A percentile compares a stretch with the other conserved stretches of the same genome.
phyloP scores from a whole-genome alignment of 129 eudicot species.

The Deinandra increscens region DNA sequence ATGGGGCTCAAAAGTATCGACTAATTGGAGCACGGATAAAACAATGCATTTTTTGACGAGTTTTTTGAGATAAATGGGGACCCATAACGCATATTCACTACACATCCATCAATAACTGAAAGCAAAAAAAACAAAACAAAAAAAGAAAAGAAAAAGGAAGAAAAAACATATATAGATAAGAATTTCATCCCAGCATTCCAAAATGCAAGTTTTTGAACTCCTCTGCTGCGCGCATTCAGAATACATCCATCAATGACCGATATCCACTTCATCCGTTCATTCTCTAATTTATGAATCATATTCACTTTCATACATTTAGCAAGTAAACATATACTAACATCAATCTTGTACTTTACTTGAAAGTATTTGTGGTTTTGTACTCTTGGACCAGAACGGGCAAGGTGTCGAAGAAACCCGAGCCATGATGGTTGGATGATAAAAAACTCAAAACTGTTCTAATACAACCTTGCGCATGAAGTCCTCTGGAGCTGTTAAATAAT shows the following conservation, averaged over 20 bases:
- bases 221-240: neutral
- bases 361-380: constrained; percentile 4
- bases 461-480: constrained; percentile 83
- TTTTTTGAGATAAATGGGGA: too few relatives aligned
- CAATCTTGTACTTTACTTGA: neutral
- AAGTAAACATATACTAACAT: neutral
- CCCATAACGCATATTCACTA: too few relatives aligned
- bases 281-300: neutral
- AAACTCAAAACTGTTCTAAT: constrained; percentile 63
- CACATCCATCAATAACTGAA: too few relatives aligned
- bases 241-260: neutral
- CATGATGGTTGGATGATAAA: constrained; percentile 29
- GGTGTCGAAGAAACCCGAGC: constrained; percentile 5
- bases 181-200: neutral
- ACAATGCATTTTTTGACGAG: too few relatives aligned
- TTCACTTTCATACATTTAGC: neutral
- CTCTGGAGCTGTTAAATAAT: constrained; percentile 62
- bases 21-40: too few relatives aligned
- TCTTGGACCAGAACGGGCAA: neutral
- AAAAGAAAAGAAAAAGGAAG: too few relatives aligned
- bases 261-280: neutral
- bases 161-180: neutral
- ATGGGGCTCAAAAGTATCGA: too few relatives aligned
- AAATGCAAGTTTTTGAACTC: neutral
- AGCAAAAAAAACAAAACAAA: too few relatives aligned